phyloP scores from a whole-genome alignment of 179 eudicot genomes.

The Silene vulgaris region DNA sequence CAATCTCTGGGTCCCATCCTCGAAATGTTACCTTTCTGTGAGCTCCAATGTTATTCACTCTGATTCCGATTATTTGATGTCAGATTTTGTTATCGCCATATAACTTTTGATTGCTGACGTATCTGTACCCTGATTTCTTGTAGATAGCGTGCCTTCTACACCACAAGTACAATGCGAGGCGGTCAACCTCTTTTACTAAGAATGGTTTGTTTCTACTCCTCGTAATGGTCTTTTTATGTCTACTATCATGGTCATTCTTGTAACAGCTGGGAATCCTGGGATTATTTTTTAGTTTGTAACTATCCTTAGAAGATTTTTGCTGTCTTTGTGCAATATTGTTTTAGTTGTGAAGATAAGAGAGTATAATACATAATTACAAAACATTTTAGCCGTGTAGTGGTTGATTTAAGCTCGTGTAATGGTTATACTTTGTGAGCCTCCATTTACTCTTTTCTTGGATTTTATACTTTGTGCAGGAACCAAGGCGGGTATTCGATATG shows the following conservation, averaged over 20 bases:
- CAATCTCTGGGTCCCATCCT: slow-evolving; percentile 86
- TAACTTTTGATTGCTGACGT: slow-evolving; percentile 11
- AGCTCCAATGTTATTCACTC: slow-evolving; percentile 24
- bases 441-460: neutral
- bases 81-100: neutral
- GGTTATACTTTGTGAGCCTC: too few relatives aligned
- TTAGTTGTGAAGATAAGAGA: neutral
- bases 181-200: slow-evolving; percentile 51
- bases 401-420: neutral
- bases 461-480: slow-evolving; percentile 42
- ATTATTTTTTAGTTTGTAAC: neutral
- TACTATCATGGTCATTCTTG: neutral
- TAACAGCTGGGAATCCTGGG: neutral
- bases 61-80: neutral
- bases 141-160: slow-evolving; percentile 79
- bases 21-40: slow-evolving; percentile 74
- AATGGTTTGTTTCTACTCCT: slow-evolving; percentile 44
- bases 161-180: slow-evolving; percentile 61
- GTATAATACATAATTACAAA: too few relatives aligned
- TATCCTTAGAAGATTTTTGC: neutral
- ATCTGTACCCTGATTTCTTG: slow-evolving; percentile 18
- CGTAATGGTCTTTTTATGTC: neutral
- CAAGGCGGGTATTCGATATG: slow-evolving; percentile 60
- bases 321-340: neutral
- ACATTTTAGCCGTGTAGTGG: neutral